A percentile compares a stretch with the other conserved stretches of the same genome.
Conservation (phyloP, 2,329 filamentous ascomycete species). For the Didymella lethalis region DNA sequence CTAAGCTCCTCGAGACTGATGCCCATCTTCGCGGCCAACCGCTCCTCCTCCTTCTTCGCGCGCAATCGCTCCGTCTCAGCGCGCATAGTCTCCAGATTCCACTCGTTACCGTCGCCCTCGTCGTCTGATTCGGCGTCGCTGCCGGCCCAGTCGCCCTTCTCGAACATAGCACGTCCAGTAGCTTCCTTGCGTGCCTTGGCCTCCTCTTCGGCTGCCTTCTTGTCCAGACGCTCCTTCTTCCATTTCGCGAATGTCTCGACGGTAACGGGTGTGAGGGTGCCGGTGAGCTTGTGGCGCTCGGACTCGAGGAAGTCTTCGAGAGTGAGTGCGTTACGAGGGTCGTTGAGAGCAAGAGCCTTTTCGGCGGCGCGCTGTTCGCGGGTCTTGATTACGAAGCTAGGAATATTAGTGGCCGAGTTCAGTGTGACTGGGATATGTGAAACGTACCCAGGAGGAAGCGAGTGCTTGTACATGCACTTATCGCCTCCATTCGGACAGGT, state of each 20-base stretch:
- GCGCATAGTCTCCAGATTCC: slow-evolving; percentile 84
- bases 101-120: slow-evolving; percentile 69
- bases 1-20: slow-evolving; percentile 30
- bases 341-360: slow-evolving; percentile 95
- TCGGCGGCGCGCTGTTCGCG: slow-evolving; percentile 96
- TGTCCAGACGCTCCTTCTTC: slow-evolving; percentile 93
- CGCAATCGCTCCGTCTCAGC: slow-evolving; percentile 82
- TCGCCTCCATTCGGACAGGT: slow-evolving; percentile 94
- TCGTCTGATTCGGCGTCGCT: slow-evolving; percentile 66
- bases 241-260: slow-evolving; percentile 93
- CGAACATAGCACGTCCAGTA: slow-evolving; percentile 92
- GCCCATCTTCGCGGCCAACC: slow-evolving; percentile 51
- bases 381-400: slow-evolving; percentile 93
- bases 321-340: slow-evolving; percentile 89
- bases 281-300: slow-evolving; percentile 93
- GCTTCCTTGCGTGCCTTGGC: slow-evolving; percentile 92
- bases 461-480: slow-evolving; percentile 98
- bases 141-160: slow-evolving; percentile 90
- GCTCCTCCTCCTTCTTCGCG: slow-evolving; percentile 79
- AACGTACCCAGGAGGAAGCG: slow-evolving; percentile 88
- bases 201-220: slow-evolving; percentile 94
- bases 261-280: slow-evolving; percentile 90
- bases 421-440: slow-evolving; percentile 1
- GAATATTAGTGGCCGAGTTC: slow-evolving; percentile 19
- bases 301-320: slow-evolving; percentile 97